Percentiles rank a stretch among this genome's conserved stretches.
phyloP scores from a whole-genome alignment of 768 basidiomycete species.

The Chalciporus chontae region DNA sequence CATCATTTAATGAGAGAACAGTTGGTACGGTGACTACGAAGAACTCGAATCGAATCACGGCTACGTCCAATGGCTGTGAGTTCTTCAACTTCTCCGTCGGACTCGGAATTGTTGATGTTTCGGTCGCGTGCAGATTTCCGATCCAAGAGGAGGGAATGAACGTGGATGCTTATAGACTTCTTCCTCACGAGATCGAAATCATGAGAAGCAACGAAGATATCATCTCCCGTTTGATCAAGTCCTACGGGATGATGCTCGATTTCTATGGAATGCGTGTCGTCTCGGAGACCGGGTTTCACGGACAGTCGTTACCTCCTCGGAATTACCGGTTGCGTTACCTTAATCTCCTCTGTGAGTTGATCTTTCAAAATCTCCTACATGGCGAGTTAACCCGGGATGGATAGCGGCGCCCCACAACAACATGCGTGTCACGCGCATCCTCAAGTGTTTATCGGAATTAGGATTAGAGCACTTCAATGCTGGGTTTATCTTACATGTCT shows the following conservation, averaged over 20 bases:
- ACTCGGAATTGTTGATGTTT: constrained; percentile 1
- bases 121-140: constrained; percentile 49
- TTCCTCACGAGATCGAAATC: constrained; percentile 55
- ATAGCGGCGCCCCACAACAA: constrained; percentile 73
- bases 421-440: constrained; percentile 71
- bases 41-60: constrained; percentile 67
- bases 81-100: constrained; percentile 5
- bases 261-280: constrained; percentile 76
- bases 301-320: constrained; percentile 45
- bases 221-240: constrained; percentile 48
- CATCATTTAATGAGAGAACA: constrained; percentile 25
- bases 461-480: constrained; percentile 62
- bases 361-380: not conserved
- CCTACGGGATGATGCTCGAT: constrained; percentile 73
- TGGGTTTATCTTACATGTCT: constrained; percentile 65
- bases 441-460: constrained; percentile 72
- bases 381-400: not conserved
- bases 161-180: constrained; percentile 60
- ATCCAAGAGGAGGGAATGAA: constrained; percentile 76
- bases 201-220: constrained; percentile 52
- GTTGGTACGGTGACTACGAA: constrained; percentile 63
- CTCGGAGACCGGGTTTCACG: constrained; percentile 55
- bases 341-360: constrained; percentile 62
- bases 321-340: constrained; percentile 53
- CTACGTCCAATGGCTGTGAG: constrained; percentile 79